Percentiles rank a stretch among this genome's conserved stretches.
Conservation (phyloP, 345 rosid species). For the Aquilaria malaccensis region DNA sequence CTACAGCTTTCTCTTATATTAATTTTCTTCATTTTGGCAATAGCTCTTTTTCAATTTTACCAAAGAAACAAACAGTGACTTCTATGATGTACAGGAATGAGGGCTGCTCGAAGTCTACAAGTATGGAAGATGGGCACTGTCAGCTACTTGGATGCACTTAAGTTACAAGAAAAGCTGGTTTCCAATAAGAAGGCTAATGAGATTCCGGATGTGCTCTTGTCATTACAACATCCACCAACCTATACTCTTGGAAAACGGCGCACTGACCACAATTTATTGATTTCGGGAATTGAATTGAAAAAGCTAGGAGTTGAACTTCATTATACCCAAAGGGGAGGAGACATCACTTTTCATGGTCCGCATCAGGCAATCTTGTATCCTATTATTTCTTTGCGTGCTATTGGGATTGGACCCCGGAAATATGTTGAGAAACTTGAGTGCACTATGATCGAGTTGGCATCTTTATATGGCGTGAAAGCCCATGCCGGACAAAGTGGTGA, state of each 20-base stretch:
- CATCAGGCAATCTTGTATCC: conserved; percentile 79
- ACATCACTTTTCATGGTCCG: conserved; percentile 88
- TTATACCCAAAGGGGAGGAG: conserved; percentile 91
- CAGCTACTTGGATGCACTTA: conserved; percentile 61
- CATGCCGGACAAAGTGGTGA: conserved; percentile 59
- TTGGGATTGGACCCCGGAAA: conserved; percentile 64
- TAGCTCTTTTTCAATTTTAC: too few relatives aligned
- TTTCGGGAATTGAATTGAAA: conserved; percentile 53
- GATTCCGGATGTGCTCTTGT: conserved; percentile 54
- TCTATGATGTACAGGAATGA: conserved; percentile 35
- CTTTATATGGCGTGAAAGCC: conserved; percentile 66
- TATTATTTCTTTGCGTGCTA: conserved; percentile 60
- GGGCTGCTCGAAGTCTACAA: conserved; percentile 37
- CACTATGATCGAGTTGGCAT: conserved; percentile 69
- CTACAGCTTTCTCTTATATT: too few relatives aligned
- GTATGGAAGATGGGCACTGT: conserved; percentile 65
- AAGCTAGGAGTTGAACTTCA: conserved; percentile 78
- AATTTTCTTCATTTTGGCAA: too few relatives aligned
- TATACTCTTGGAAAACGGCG: conserved; percentile 68
- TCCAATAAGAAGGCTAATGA: conserved; percentile 42
- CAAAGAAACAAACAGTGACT: too few relatives aligned
- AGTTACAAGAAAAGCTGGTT: conserved; percentile 57
- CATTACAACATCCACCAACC: conserved; percentile 77
- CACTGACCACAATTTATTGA: conserved; percentile 70
- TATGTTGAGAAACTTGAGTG: conserved; percentile 74